phyloP scores from a whole-genome alignment of 441 rosid species.

The Francoa sonchifolia region DNA sequence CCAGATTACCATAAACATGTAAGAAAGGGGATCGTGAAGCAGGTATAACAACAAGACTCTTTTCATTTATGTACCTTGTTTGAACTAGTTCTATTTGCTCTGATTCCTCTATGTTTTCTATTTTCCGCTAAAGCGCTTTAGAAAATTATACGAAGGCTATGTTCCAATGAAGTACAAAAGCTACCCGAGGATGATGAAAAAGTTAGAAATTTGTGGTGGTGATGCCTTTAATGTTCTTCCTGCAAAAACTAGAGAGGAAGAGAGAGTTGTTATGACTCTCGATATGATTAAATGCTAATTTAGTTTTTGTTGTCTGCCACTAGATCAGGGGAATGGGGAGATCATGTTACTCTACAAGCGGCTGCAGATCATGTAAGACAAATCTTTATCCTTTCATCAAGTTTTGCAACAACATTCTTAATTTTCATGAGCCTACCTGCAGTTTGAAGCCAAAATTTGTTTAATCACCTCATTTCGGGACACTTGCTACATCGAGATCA shows the following conservation, averaged over 20 bases:
- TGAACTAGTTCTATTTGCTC: too few relatives aligned
- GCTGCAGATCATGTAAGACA: constrained; percentile 79
- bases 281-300: constrained; percentile 10
- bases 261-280: constrained; percentile 6
- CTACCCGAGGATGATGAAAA: constrained; percentile 77
- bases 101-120: too few relatives aligned
- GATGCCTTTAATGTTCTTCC: constrained; percentile 15
- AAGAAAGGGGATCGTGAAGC: constrained; percentile 69
- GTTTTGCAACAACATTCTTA: constrained; percentile 14
- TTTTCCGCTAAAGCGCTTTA: constrained; percentile 60
- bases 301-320: constrained; percentile 15
- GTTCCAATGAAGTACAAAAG: constrained; percentile 83
- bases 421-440: constrained; percentile 21
- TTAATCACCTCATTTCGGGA: constrained; percentile 84
- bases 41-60: constrained; percentile 33
- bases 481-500: constrained; percentile 71
- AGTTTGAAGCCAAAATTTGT: constrained; percentile 79
- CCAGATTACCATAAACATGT: constrained; percentile 75
- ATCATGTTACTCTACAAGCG: constrained; percentile 86
- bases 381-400: not conserved
- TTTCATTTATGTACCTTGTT: not conserved
- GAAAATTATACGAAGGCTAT: constrained; percentile 60
- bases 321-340: constrained; percentile 92
- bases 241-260: too few relatives aligned
- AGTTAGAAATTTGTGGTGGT: constrained; percentile 35